phyloP scores from a whole-genome alignment of 2,329 filamentous ascomycete species.

The Saccharata proteae region DNA sequence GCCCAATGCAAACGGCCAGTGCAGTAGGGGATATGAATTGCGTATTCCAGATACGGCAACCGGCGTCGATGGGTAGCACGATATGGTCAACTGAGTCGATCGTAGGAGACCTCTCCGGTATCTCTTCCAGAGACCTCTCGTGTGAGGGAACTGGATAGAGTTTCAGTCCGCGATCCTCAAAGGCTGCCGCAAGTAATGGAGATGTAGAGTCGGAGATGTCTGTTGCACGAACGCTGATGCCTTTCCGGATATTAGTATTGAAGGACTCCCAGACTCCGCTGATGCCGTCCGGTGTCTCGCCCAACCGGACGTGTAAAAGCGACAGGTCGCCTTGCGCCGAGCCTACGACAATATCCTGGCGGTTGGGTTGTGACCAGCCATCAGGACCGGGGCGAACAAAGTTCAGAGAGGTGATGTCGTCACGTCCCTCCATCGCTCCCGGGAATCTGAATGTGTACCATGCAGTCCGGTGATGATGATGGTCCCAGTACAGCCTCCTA shows the following conservation, averaged over 20 bases:
- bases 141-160: slow-evolving; percentile 37
- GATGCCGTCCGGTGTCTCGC: too few species aligned
- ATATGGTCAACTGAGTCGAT: slow-evolving; percentile 5
- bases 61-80: not conserved
- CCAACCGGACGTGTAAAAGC: too few species aligned
- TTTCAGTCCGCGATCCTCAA: slow-evolving; percentile 33
- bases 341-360: slow-evolving; percentile 40
- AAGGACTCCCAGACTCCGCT: too few species aligned
- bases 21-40: slow-evolving; percentile 38
- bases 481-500: slow-evolving; percentile 16
- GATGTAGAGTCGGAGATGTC: slow-evolving; percentile 30
- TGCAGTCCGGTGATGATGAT: slow-evolving; percentile 21
- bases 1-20: slow-evolving; percentile 40
- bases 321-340: slow-evolving; percentile 43
- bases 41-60: slow-evolving; percentile 35
- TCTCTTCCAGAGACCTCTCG: too few species aligned
- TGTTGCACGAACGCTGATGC: slow-evolving; percentile 37
- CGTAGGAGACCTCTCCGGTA: slow-evolving; percentile 7
- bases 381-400: slow-evolving; percentile 30
- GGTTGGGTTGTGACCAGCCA: not conserved
- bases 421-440: slow-evolving; percentile 37
- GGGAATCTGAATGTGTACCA: slow-evolving; percentile 44
- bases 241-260: too few species aligned
- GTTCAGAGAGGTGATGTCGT: slow-evolving; percentile 48
- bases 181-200: slow-evolving; percentile 39